Conservation (phyloP, 352 stramenopile genomes). For the Phytophthora pistaciae region DNA sequence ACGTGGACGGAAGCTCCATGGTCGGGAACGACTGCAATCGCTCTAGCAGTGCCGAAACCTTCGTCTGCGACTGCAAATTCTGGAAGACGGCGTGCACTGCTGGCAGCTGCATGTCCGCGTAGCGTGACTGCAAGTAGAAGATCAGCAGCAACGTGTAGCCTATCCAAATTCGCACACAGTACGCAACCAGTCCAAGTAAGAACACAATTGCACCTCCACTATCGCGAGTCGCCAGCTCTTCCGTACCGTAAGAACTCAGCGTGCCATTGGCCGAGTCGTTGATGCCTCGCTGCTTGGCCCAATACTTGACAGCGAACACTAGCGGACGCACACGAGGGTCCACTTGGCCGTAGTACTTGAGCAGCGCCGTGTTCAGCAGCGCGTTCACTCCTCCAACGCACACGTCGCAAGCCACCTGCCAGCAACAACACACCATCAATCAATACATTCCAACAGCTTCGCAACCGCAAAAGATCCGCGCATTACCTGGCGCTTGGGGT, state of each 20-base stretch:
- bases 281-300: conserved; percentile 96
- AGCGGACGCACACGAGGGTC: conserved; percentile 90
- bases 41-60: conserved; percentile 86
- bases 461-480: background rate
- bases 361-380: conserved; percentile 82
- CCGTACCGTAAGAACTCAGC: conserved; percentile 95
- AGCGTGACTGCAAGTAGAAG: conserved; percentile 95
- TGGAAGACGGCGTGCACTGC: conserved; percentile 57
- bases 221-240: background rate
- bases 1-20: conserved; percentile 51
- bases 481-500: conserved; percentile 57
- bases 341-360: conserved; percentile 75
- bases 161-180: conserved; percentile 18
- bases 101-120: conserved; percentile 61
- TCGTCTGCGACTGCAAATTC: conserved; percentile 89
- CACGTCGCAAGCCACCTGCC: conserved; percentile 72
- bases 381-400: conserved; percentile 78
- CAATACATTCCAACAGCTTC: background rate
- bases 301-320: conserved; percentile 98
- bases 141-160: conserved; percentile 97
- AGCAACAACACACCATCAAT: background rate
- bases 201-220: conserved; percentile 1
- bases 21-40: conserved; percentile 74
- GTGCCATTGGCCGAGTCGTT: conserved; percentile 98
- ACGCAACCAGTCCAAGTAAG: conserved; percentile 1